Conservation (phyloP, 805 yeast species). For the Candida orba region DNA sequence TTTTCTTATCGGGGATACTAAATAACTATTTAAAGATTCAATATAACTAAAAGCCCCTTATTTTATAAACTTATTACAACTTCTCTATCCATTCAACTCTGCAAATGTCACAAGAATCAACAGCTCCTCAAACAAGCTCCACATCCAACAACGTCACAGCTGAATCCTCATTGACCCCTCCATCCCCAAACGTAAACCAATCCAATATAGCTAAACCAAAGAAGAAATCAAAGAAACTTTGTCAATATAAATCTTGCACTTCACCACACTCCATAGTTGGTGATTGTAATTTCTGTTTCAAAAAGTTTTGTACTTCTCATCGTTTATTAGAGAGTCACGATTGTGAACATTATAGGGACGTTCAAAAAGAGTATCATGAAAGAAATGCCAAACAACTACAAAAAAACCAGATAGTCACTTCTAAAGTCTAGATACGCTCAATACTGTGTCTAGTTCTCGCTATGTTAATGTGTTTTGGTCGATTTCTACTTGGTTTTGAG, state of each 20-base stretch:
- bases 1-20: no score
- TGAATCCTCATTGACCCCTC: background rate
- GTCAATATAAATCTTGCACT: conserved; percentile 20
- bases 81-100: no score
- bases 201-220: conserved; percentile 15
- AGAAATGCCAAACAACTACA: conserved; percentile 56
- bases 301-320: conserved; percentile 61
- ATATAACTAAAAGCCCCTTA: no score
- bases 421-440: conserved; percentile 34
- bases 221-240: conserved; percentile 25
- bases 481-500: background rate
- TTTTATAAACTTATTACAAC: no score
- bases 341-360: conserved; percentile 51
- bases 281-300: conserved; percentile 54
- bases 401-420: conserved; percentile 52
- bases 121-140: background rate
- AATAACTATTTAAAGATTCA: no score
- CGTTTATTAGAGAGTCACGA: conserved; percentile 54
- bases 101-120: no score
- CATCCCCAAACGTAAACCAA: background rate
- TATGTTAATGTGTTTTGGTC: background rate
- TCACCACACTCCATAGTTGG: conserved; percentile 43
- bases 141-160: background rate
- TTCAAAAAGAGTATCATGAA: conserved; percentile 55
- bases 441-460: no score